Conservation (phyloP, 2,329 filamentous ascomycete species). For the Trichocomaceae sp. region DNA sequence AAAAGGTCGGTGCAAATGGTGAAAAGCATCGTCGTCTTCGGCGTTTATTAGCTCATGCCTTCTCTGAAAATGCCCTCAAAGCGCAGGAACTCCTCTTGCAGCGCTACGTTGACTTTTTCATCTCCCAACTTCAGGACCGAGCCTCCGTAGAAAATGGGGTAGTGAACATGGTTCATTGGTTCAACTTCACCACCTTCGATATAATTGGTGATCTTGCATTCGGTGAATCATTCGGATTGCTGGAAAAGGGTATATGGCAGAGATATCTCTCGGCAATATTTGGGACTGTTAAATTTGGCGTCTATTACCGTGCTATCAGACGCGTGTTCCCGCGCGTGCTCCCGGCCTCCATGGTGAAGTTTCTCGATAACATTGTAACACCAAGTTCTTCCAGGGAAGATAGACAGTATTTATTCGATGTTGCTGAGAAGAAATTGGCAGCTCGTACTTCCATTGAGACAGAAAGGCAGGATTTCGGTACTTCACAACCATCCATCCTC, state of each 20-base stretch:
- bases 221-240: conserved; percentile 35
- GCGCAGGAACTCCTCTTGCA: conserved; percentile 20
- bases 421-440: conserved; percentile 13
- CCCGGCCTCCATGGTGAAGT: not conserved
- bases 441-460: conserved; percentile 8
- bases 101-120: conserved; percentile 20
- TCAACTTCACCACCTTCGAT: conserved; percentile 35
- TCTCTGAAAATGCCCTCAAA: conserved; percentile 26
- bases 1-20: conserved; percentile 15
- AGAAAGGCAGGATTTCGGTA: conserved; percentile 16
- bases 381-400: conserved; percentile 18
- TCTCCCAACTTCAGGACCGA: conserved; percentile 16
- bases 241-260: conserved; percentile 31
- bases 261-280: conserved; percentile 35
- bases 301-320: not conserved
- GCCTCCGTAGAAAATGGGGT: conserved; percentile 2
- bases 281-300: not conserved
- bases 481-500: not conserved
- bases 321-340: not conserved
- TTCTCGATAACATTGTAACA: conserved; percentile 6
- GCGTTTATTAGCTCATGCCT: conserved; percentile 24
- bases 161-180: conserved; percentile 30
- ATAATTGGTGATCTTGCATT: conserved; percentile 38
- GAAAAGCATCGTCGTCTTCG: conserved; percentile 22
- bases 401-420: conserved; percentile 11